phyloP scores from a whole-genome alignment of 768 basidiomycete species.

The Chalciporus sphaerocephalus region DNA sequence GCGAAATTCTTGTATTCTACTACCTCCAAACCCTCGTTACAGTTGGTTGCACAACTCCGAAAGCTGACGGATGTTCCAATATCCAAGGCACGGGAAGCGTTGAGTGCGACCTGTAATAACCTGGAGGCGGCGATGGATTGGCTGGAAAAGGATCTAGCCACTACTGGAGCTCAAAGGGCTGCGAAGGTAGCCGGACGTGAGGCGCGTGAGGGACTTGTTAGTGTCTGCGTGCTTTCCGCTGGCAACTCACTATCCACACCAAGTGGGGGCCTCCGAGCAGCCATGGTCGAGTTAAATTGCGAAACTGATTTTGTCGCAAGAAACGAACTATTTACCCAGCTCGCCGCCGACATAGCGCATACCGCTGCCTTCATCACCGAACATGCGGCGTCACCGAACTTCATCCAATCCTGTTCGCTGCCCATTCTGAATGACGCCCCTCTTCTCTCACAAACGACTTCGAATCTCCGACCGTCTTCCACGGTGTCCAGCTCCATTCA shows the following conservation, averaged over 20 bases:
- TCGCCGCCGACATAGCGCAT: slow-evolving; percentile 77
- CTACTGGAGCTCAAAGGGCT: slow-evolving; percentile 72
- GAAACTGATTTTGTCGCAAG: slow-evolving; percentile 96
- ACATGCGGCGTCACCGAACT: slow-evolving; percentile 24
- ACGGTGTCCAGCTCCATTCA: slow-evolving; percentile 64
- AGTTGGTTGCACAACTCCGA: slow-evolving; percentile 82
- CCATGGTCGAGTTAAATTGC: slow-evolving; percentile 90
- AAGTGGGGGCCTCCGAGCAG: slow-evolving; percentile 57
- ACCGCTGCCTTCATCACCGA: slow-evolving; percentile 73
- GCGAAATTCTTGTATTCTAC: slow-evolving; percentile 46
- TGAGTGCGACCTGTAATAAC: slow-evolving; percentile 68
- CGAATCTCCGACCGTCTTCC: slow-evolving; percentile 33
- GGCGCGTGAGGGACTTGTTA: slow-evolving; percentile 76
- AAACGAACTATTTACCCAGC: slow-evolving; percentile 73
- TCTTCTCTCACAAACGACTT: slow-evolving; percentile 44
- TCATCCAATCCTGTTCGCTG: slow-evolving; percentile 49
- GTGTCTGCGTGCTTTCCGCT: slow-evolving; percentile 66
- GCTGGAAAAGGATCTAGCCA: slow-evolving; percentile 70
- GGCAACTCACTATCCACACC: slow-evolving; percentile 42
- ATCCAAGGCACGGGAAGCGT: slow-evolving; percentile 84
- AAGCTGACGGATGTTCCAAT: slow-evolving; percentile 80
- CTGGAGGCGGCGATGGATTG: slow-evolving; percentile 71
- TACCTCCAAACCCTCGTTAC: slow-evolving; percentile 55
- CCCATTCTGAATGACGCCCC: slow-evolving; percentile 60
- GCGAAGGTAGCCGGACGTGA: slow-evolving; percentile 76